phyloP scores from a whole-genome alignment of 441 rosid genomes.

The Gossypium gossypioides region DNA sequence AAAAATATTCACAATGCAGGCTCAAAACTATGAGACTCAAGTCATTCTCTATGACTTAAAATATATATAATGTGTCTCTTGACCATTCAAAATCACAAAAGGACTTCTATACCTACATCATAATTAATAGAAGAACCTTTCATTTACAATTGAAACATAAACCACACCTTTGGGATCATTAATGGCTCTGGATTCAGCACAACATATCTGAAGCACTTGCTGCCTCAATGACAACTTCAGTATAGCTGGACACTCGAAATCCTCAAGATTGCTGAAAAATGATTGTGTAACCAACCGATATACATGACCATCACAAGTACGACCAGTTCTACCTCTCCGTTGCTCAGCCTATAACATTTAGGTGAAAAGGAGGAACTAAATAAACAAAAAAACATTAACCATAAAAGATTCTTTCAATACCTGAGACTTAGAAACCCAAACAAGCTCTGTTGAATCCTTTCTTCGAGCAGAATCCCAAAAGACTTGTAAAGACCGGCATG shows the following conservation, averaged over 20 bases:
- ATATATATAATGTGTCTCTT: not conserved
- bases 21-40: not conserved
- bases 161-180: conserved; percentile 76
- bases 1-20: not conserved
- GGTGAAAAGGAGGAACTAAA: conserved; percentile 13
- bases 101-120: not conserved
- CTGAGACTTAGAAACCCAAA: conserved; percentile 93
- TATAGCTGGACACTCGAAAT: conserved; percentile 64
- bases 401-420: conserved; percentile 28
- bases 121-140: not conserved
- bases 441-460: conserved; percentile 64
- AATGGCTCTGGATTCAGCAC: conserved; percentile 72
- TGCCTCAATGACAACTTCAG: conserved; percentile 68
- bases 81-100: not conserved
- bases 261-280: conserved; percentile 59
- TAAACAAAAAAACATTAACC: conserved; percentile 3
- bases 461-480: conserved; percentile 59
- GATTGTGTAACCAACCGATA: conserved; percentile 81
- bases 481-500: conserved; percentile 86
- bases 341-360: conserved; percentile 67
- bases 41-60: not conserved
- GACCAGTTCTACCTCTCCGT: conserved; percentile 89
- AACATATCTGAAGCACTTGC: conserved; percentile 74
- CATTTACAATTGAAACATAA: conserved; percentile 10
- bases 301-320: conserved; percentile 89